These are phyloP conservation scores for Brasilioporus rufonigricans DNA, from an alignment of 768 basidiomycete species.

Conservation along the genomic window DNA sequence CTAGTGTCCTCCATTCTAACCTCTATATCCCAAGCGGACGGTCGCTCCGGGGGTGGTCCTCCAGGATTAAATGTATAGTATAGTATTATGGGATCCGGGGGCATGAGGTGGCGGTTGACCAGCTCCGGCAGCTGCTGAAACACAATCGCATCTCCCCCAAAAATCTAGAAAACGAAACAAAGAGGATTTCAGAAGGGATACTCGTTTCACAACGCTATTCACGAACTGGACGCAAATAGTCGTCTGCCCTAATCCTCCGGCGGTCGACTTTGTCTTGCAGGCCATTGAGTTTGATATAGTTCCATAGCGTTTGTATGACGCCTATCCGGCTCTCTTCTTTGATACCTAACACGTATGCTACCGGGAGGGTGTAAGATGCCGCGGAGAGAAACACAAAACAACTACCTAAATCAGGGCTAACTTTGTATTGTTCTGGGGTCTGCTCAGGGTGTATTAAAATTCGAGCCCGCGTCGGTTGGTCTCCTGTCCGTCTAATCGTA, in stretches of 20 bases:
- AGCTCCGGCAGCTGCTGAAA: constrained; percentile 85
- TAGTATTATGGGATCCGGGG: constrained; percentile 79
- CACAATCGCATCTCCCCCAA: constrained; percentile 62
- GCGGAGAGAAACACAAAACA: background rate
- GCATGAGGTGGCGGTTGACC: constrained; percentile 73
- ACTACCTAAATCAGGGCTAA: constrained; percentile 71
- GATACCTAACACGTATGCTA: constrained; percentile 68
- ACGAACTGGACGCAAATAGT: constrained; percentile 59
- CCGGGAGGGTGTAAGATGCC: background rate
- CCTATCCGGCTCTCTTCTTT: constrained; percentile 84
- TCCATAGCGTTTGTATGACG: constrained; percentile 84
- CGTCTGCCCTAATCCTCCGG: constrained; percentile 66
- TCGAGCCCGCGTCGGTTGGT: constrained; percentile 71
- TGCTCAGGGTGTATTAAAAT: constrained; percentile 88
- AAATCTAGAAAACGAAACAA: constrained; percentile 49
- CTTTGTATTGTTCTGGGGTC: constrained; percentile 81
- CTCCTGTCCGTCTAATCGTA: constrained; percentile 78
- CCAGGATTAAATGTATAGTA: constrained; percentile 72
- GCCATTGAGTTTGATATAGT: constrained; percentile 82
- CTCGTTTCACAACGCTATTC: background rate
- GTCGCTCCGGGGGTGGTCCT: constrained; percentile 61
- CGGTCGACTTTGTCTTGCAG: constrained; percentile 83
- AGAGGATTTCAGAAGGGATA: background rate
- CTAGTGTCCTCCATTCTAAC: constrained; percentile 80
- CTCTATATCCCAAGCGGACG: constrained; percentile 84